These are phyloP conservation scores for Starmerella apicola DNA, from an alignment of 805 yeast species.

Conservation along the genomic window DNA sequence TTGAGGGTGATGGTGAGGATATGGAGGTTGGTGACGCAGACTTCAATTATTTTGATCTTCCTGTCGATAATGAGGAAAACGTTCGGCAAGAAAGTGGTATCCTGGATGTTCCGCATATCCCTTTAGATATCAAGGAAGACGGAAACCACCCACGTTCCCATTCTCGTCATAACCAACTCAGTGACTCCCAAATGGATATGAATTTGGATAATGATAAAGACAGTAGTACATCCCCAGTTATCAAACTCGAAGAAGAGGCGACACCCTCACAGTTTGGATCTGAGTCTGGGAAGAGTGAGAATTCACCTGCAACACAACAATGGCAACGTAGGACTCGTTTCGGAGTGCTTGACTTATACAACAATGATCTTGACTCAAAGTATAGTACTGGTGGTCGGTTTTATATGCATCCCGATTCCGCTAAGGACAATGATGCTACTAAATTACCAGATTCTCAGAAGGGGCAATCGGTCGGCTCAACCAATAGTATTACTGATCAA, in stretches of 20 bases:
- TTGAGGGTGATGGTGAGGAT: conserved; percentile 19
- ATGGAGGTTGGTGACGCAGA: conserved; percentile 32
- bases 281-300: not conserved
- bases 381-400: conserved; percentile 86
- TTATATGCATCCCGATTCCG: conserved; percentile 36
- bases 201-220: too few species aligned
- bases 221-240: too few species aligned
- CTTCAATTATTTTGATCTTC: conserved; percentile 30
- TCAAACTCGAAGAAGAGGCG: not conserved
- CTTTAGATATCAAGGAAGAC: not conserved
- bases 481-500: conserved; percentile 5
- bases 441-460: too few species aligned
- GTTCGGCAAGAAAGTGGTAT: not conserved
- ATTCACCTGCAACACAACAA: not conserved
- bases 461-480: not conserved
- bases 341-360: conserved; percentile 63
- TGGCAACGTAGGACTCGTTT: conserved; percentile 43
- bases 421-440: conserved; percentile 13
- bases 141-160: too few species aligned
- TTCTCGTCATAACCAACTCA: too few species aligned
- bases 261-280: not conserved
- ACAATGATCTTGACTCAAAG: conserved; percentile 66
- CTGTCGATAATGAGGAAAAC: conserved; percentile 1
- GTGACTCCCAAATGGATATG: not conserved
- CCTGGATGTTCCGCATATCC: not conserved